Conservation (phyloP, 257 asterid species). For the Ophiorrhiza pumila region DNA sequence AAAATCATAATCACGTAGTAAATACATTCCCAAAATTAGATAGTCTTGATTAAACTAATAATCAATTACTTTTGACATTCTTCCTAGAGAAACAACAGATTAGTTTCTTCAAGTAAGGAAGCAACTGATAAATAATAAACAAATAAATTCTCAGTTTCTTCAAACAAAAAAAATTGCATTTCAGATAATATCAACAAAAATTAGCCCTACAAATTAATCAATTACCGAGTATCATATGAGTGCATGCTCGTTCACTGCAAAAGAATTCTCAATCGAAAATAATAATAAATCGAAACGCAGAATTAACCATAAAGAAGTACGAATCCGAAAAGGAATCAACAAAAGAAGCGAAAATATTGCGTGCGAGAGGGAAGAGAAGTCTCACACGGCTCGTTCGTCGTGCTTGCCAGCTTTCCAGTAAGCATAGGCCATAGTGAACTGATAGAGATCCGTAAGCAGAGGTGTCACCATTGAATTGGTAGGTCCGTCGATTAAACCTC, state of each 20-base stretch:
- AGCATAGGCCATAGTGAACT: constrained; percentile 98
- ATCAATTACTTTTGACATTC: neutral
- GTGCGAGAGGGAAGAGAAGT: neutral
- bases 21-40: neutral
- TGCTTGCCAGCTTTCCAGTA: constrained; percentile 97
- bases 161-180: neutral
- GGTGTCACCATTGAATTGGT: constrained; percentile 99
- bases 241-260: neutral
- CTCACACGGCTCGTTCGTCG: constrained; percentile 86
- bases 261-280: neutral
- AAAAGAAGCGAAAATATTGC: neutral
- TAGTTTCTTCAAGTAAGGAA: neutral
- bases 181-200: neutral
- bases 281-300: neutral
- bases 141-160: neutral
- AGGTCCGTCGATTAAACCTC: constrained; percentile 49
- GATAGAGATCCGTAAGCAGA: constrained; percentile 92
- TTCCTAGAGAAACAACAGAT: neutral
- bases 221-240: neutral
- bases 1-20: neutral
- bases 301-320: neutral
- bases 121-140: neutral
- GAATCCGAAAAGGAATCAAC: neutral
- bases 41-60: neutral
- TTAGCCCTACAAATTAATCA: neutral